Conservation (phyloP, 192 early-diverging fungal genomes). For the Chytriomyces hyalinus region DNA sequence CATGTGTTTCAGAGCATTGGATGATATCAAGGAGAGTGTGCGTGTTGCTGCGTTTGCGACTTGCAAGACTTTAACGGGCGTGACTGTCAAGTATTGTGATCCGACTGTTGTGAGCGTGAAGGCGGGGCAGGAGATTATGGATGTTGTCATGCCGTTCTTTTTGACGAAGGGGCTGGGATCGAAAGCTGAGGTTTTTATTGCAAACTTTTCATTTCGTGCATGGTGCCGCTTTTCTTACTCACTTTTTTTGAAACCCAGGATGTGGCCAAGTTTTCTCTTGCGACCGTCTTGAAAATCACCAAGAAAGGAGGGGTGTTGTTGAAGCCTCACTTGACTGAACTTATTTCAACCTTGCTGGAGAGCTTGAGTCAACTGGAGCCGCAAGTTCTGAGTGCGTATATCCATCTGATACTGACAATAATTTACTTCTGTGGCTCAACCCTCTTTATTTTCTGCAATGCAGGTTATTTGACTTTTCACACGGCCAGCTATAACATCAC, state of each 20-base stretch:
- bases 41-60: slow-evolving; percentile 78
- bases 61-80: slow-evolving; percentile 77
- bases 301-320: slow-evolving; percentile 76
- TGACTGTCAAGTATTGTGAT: slow-evolving; percentile 88
- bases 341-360: slow-evolving; percentile 83
- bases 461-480: slow-evolving; percentile 90
- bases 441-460: neutral
- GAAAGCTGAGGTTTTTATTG: too few relatives aligned
- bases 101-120: slow-evolving; percentile 60
- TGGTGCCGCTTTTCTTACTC: slow-evolving; percentile 27
- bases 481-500: slow-evolving; percentile 84
- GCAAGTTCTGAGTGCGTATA: slow-evolving; percentile 62
- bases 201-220: slow-evolving; percentile 9
- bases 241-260: slow-evolving; percentile 81
- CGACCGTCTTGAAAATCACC: slow-evolving; percentile 81
- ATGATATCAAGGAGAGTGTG: slow-evolving; percentile 95
- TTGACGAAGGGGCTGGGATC: slow-evolving; percentile 48
- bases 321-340: slow-evolving; percentile 71
- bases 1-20: slow-evolving; percentile 88
- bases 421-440: slow-evolving; percentile 4
- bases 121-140: slow-evolving; percentile 75
- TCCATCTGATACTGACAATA: neutral
- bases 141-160: slow-evolving; percentile 87
- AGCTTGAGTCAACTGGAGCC: slow-evolving; percentile 79
- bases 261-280: slow-evolving; percentile 81